A percentile compares a stretch with the other conserved stretches of the same genome.
These are phyloP conservation scores for Saccharomycopsis malanga DNA, from an alignment of 805 yeast genomes.

Conservation along the genomic window DNA sequence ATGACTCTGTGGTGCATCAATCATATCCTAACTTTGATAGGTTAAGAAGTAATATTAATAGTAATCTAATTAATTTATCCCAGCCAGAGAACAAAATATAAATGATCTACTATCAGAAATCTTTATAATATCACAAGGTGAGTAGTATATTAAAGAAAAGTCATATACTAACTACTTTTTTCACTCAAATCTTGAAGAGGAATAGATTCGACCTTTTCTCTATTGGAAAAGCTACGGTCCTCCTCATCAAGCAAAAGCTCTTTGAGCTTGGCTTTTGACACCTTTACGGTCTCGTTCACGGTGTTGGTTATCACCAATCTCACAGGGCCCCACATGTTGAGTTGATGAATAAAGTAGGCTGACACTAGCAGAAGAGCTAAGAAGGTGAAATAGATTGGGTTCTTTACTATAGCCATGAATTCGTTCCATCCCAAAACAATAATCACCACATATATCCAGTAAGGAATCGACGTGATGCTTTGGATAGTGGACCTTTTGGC, in stretches of 20 bases:
- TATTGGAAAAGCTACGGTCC: background rate
- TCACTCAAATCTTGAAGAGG: conserved; percentile 16
- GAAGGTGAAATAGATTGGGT: conserved; percentile 73
- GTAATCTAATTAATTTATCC: no score
- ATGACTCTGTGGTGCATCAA: no score
- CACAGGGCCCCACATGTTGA: conserved; percentile 75
- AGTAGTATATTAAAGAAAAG: no score
- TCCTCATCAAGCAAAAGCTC: conserved; percentile 19
- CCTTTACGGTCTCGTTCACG: conserved; percentile 45
- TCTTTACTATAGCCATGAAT: conserved; percentile 77
- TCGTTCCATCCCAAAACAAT: conserved; percentile 92
- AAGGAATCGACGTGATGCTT: conserved; percentile 73
- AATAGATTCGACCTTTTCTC: conserved; percentile 10
- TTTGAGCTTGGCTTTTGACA: conserved; percentile 36
- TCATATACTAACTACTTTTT: conserved; percentile 2
- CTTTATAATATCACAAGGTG: no score
- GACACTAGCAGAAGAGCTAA: conserved; percentile 52
- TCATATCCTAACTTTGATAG: no score
- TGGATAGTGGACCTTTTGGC: conserved; percentile 82
- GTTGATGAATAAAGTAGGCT: conserved; percentile 56
- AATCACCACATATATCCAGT: conserved; percentile 68
- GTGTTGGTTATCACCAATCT: conserved; percentile 50
- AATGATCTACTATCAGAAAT: no score
- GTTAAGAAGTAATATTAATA: no score
- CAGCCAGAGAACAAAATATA: no score